Evolutionary conservation across 139 green algal genomes (phyloP), one percentile per base, ranked within the genome.

Genomic region (Tetraselmis striata): DNA sequence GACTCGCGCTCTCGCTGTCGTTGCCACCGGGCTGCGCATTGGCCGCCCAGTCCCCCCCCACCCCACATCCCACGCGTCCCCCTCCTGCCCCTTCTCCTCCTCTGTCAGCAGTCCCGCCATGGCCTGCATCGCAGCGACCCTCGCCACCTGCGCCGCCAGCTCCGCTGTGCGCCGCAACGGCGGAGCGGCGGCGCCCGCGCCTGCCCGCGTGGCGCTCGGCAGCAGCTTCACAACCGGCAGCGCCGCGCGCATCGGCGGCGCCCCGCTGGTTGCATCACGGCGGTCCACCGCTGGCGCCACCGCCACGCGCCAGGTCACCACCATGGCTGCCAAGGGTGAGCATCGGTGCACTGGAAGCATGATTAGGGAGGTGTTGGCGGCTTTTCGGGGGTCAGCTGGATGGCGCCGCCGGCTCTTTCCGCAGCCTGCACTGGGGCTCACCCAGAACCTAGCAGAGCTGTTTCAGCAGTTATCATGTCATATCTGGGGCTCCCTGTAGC

Each of bases 291-390:
- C 18, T 5, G 45, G 45, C 5, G 45, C 45, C 45, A 67, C 45
- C 45, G 45, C 45, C 18, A 67, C 45, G 5, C 45, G 45, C 18
- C 27, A 58, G 59, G 82, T 93, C 2, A 89, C 84, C 28, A 83
- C 79, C 28, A 93, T 91, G 87, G 90, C 91, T 58, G 84, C 90
- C 29, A 94, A 94, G 84, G 92, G 90, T 93, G 84, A 84, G 87
- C 23, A n/a, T n/a, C n/a, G n/a, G n/a, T n/a, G n/a, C n/a, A n/a
- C n/a, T n/a, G n/a, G n/a, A n/a, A n/a, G n/a, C n/a, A n/a, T n/a
- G n/a, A n/a, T n/a, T n/a, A n/a, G n/a, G n/a, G n/a, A n/a, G n/a
- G n/a, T n/a, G n/a, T n/a, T n/a, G n/a, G n/a, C n/a, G n/a, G n/a
- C n/a, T n/a, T n/a, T n/a, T n/a, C n/a, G n/a, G n/a, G n/a, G n/a